Conservation (phyloP, 306 rosid genomes). For the Vigna unguiculata region DNA sequence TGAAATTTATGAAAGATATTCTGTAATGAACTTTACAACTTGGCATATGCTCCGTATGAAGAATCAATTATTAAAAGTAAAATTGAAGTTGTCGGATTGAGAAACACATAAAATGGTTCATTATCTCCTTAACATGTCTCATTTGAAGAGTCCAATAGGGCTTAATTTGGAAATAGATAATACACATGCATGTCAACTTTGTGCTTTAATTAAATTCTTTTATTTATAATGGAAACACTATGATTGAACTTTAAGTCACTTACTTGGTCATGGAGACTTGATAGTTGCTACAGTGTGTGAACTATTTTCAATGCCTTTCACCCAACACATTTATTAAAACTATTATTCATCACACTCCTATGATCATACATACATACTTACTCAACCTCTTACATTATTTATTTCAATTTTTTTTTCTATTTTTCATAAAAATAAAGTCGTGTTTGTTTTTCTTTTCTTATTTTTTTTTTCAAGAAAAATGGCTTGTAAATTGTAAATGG, state of each 20-base stretch:
- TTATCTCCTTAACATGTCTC: conserved; percentile 1
- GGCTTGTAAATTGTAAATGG: not conserved
- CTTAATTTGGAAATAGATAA: not conserved
- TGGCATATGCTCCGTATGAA: not conserved
- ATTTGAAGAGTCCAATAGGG: not conserved
- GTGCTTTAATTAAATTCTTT: not conserved
- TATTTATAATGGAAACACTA: not conserved
- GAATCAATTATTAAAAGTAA: not conserved
- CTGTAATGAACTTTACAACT: not conserved
- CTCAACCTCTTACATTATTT: too few relatives aligned
- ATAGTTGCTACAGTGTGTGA: not conserved
- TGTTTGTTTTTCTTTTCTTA: not conserved
- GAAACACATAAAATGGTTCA: conserved; percentile 2
- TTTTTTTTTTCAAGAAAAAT: not conserved
- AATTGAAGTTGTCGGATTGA: not conserved
- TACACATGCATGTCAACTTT: not conserved
- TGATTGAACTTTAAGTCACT: conserved; percentile 8
- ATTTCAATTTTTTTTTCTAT: too few relatives aligned
- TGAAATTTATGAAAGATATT: not conserved
- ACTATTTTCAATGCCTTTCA: conserved; percentile 5
- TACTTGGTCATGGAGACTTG: not conserved
- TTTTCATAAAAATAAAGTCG: too few relatives aligned
- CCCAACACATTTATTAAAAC: not conserved
- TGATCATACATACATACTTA: too few relatives aligned
- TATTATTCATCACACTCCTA: too few relatives aligned